A percentile compares a stretch with the other conserved stretches of the same genome.
phyloP scores from a whole-genome alignment of 2,329 filamentous ascomycete species.

The Davidsoniella virescens region DNA sequence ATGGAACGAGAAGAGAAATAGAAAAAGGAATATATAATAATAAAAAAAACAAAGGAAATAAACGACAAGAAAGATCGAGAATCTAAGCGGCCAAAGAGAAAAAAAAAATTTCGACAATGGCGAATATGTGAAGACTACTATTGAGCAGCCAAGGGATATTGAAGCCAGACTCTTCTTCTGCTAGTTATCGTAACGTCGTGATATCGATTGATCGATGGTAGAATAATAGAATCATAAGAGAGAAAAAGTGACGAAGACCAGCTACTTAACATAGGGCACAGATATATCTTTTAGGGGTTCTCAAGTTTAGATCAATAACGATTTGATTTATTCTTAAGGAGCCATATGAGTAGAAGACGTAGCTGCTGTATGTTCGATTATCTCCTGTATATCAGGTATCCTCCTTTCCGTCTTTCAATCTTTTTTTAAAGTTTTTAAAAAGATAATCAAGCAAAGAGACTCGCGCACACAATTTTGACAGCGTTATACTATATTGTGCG shows the following conservation, averaged over 20 bases:
- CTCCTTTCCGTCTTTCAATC: neutral
- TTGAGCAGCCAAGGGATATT: neutral
- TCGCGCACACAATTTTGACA: too few relatives aligned
- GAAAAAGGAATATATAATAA: neutral
- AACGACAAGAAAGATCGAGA: neutral
- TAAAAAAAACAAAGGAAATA: neutral
- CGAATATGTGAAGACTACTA: neutral
- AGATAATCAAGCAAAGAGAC: neutral
- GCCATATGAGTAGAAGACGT: neutral
- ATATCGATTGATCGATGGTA: conserved; percentile 1
- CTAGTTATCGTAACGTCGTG: conserved; percentile 10
- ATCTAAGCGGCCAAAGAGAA: neutral
- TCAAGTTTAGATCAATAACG: too few relatives aligned
- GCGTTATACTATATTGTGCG: conserved; percentile 26
- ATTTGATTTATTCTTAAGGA: too few relatives aligned
- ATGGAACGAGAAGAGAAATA: neutral
- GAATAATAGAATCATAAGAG: neutral
- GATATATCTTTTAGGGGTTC: too few relatives aligned
- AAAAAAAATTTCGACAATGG: neutral
- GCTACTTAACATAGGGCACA: too few relatives aligned
- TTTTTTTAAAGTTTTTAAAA: neutral
- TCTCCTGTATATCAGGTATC: neutral
- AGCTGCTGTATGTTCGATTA: neutral
- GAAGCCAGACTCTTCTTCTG: conserved; percentile 5
- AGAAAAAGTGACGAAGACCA: neutral